Evolutionary conservation across 2,329 filamentous ascomycete genomes (phyloP), one percentile per base, ranked within the genome.

Genomic region (Fusarium sp.): DNA sequence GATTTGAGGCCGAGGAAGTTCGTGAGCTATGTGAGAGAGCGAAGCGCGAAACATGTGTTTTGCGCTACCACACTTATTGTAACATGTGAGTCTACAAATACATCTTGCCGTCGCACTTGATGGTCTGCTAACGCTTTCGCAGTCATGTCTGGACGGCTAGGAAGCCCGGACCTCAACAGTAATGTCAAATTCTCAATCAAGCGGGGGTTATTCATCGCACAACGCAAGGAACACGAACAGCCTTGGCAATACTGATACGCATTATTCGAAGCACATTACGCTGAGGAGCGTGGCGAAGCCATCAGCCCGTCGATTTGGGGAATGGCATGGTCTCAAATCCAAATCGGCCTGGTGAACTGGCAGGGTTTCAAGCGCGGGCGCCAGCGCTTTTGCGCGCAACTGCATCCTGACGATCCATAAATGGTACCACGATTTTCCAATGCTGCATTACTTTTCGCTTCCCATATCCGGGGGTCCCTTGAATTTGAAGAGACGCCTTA

Each of bases 51-150:
- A 89, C 94, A 21, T 91, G 90, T 79, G 89, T 89, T 76, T 89
- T 90, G 75, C 88, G 88, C 58, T 87, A 91, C 74, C 91, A 91
- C 81, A 89, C 88, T 45, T 97, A 93, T 82, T 94, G 93, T 81
- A 90, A 89, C 72, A 84, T 95, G 93, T 95, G 85, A 88, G 92
- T 89, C 31, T 42, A 27, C 57, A 31, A 33, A n/a, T 37, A 44
- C 39, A n/a, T 44, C 45, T 35, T 23, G 27, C 27, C 27, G 45
- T 25, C 19, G 27, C 51, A 37, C 31, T 39, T 29, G 15, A 21
- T 19, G 45, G 31, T 33, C 37, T 39, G 27, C 42, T 69, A 55
- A 73, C 44, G 49, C 37, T 42, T 35, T 45, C n/a, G 16, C 48
- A 78, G 77, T 38, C 54, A 78, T 65, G 63, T 78, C n/a, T 78